A percentile compares a stretch with the other conserved stretches of the same genome.
Evolutionary conservation across 73 alveolate genomes (phyloP).

Genomic region (Paramecium sonneborni): DNA sequence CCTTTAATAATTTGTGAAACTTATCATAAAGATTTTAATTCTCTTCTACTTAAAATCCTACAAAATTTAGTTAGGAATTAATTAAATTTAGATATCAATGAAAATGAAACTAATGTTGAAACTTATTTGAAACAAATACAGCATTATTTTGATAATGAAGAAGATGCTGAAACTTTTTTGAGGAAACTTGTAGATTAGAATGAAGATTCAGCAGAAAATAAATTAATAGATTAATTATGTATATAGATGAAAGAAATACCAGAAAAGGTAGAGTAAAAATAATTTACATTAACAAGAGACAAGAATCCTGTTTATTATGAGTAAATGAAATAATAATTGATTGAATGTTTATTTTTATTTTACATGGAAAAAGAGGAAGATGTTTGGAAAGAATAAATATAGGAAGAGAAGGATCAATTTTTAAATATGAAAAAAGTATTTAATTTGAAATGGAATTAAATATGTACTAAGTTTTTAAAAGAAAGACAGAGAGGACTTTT

Average conservation of each 20-base stretch:
- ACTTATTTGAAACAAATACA: not conserved
- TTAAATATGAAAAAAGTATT: not conserved
- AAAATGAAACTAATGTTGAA: not conserved
- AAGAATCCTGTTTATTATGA: not conserved
- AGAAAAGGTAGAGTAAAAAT: not conserved
- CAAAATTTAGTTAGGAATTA: not conserved
- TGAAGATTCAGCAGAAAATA: not conserved
- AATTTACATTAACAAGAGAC: not conserved
- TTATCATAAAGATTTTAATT: not conserved
- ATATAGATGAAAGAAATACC: not conserved
- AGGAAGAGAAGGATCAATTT: not conserved
- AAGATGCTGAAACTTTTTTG: not conserved
- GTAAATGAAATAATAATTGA: not conserved
- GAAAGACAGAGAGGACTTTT: conserved; percentile 17
- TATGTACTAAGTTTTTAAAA: conserved; percentile 5
- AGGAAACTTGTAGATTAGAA: not conserved
- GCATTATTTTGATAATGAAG: not conserved
- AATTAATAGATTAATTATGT: not conserved
- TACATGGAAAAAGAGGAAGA: not conserved
- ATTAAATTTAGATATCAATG: not conserved
- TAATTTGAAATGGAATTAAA: not conserved
- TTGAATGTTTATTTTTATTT: not conserved
- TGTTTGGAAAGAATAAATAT: not conserved
- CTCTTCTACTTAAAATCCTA: not conserved
- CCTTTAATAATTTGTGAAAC: not conserved